A percentile compares a stretch with the other conserved stretches of the same genome.
phyloP scores from a whole-genome alignment of 768 basidiomycete species.

The Naganishia vaughanmartiniae region DNA sequence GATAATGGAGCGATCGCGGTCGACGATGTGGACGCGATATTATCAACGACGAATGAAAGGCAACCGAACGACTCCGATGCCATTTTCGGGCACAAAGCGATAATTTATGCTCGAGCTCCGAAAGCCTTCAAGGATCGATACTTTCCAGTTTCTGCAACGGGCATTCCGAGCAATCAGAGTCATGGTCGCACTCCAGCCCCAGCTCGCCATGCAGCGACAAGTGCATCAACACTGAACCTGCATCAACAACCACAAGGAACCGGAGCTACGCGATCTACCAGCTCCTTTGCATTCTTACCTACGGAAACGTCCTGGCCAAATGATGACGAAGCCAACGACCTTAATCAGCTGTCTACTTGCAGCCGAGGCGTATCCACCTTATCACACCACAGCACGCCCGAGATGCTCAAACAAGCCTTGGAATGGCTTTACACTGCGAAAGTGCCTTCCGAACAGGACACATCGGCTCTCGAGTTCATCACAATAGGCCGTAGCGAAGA shows the following conservation, averaged over 20 bases:
- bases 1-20: neutral
- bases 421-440: slow-evolving; percentile 94
- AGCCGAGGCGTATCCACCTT: slow-evolving; percentile 10
- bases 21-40: slow-evolving; percentile 30
- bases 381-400: slow-evolving; percentile 57
- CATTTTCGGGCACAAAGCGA: slow-evolving; percentile 94
- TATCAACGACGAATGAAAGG: neutral
- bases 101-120: slow-evolving; percentile 90
- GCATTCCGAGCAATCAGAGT: neutral
- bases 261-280: neutral
- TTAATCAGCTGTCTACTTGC: neutral
- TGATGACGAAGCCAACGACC: neutral
- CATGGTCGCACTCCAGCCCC: neutral
- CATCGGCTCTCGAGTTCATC: neutral
- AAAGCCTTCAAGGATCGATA: slow-evolving; percentile 83
- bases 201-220: neutral
- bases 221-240: slow-evolving; percentile 7
- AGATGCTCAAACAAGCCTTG: slow-evolving; percentile 81
- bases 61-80: slow-evolving; percentile 51
- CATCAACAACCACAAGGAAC: neutral
- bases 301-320: neutral
- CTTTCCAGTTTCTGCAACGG: slow-evolving; percentile 62
- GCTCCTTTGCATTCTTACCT: neutral
- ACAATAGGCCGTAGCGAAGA: slow-evolving; percentile 53
- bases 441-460: slow-evolving; percentile 57